A percentile compares a stretch with the other conserved stretches of the same genome.
Conservation (phyloP, 306 rosid species). For the Fragaria vesca region DNA sequence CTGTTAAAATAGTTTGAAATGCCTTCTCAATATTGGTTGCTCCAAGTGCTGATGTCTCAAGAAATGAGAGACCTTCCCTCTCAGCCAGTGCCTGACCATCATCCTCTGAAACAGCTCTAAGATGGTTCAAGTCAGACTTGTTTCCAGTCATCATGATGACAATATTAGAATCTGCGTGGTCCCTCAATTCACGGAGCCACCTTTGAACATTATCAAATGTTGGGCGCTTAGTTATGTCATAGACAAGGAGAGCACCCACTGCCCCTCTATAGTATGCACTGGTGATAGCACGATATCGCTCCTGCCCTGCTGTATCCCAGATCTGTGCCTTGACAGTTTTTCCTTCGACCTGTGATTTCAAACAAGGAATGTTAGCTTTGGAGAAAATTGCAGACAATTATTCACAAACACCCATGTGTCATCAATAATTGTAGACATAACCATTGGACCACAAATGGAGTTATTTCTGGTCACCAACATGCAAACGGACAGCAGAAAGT, state of each 20-base stretch:
- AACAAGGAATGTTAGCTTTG: not conserved
- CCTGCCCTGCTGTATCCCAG: slow-evolving; percentile 99
- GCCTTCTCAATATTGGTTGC: slow-evolving; percentile 96
- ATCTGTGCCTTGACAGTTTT: slow-evolving; percentile 97
- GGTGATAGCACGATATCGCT: slow-evolving; percentile 96
- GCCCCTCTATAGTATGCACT: slow-evolving; percentile 99
- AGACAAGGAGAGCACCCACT: slow-evolving; percentile 93
- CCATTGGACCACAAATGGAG: not conserved
- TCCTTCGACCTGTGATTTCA: slow-evolving; percentile 74
- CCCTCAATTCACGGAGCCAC: slow-evolving; percentile 98
- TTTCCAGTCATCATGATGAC: slow-evolving; percentile 99
- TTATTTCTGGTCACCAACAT: not conserved
- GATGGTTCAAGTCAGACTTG: slow-evolving; percentile 86
- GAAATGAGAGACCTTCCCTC: slow-evolving; percentile 94
- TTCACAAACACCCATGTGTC: not conserved
- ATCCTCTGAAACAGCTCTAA: slow-evolving; percentile 78
- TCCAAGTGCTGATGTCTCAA: slow-evolving; percentile 96
- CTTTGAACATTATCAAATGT: slow-evolving; percentile 92
- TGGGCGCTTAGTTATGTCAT: slow-evolving; percentile 91
- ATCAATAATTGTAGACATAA: not conserved
- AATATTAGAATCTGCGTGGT: slow-evolving; percentile 96
- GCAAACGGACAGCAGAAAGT: not conserved
- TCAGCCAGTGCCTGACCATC: slow-evolving; percentile 93
- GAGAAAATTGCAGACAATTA: not conserved
- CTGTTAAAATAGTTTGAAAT: slow-evolving; percentile 90